Evolutionary conservation across 2,329 filamentous ascomycete genomes (phyloP).

Genomic region (Elsinoe batatas): DNA sequence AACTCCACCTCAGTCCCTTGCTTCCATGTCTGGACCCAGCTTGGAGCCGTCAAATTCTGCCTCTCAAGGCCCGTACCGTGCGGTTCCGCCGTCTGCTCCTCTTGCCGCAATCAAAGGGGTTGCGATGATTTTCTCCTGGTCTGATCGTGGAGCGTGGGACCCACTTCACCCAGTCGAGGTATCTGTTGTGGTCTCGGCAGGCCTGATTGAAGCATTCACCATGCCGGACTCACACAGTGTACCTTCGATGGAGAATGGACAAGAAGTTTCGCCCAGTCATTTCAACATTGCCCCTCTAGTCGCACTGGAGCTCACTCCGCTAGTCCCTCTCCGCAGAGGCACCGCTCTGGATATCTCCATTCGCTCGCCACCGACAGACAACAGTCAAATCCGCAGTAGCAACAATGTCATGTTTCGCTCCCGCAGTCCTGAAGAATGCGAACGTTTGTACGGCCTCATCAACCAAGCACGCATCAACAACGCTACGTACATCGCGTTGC

Average conservation of each 20-base stretch:
- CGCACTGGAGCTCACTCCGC: conserved; percentile 77
- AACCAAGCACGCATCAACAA: conserved; percentile 88
- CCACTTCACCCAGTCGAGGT: conserved; percentile 52
- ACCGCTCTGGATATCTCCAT: conserved; percentile 92
- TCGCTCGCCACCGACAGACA: conserved; percentile 67
- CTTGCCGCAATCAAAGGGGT: conserved; percentile 45
- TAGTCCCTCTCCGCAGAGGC: conserved; percentile 81
- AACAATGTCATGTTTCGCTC: conserved; percentile 89
- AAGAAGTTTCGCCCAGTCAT: conserved; percentile 30
- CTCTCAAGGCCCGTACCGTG: conserved; percentile 61
- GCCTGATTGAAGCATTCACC: conserved; percentile 55
- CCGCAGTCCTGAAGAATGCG: conserved; percentile 64
- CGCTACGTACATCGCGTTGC: conserved; percentile 71
- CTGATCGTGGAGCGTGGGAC: conserved; percentile 54
- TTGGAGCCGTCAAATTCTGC: conserved; percentile 72
- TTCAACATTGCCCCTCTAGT: conserved; percentile 42
- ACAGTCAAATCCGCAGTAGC: conserved; percentile 57
- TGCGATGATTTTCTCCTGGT: conserved; percentile 54
- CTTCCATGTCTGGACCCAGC: conserved; percentile 37
- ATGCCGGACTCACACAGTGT: conserved; percentile 40
- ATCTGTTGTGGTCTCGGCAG: conserved; percentile 52
- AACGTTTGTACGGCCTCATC: conserved; percentile 72
- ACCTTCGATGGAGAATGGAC: conserved; percentile 29
- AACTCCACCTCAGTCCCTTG: conserved; percentile 21
- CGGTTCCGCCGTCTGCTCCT: conserved; percentile 35